A percentile compares a stretch with the other conserved stretches of the same genome.
These are phyloP conservation scores for Metschnikowia chrysomelidarum DNA, from an alignment of 805 yeast genomes.

Conservation along the genomic window DNA sequence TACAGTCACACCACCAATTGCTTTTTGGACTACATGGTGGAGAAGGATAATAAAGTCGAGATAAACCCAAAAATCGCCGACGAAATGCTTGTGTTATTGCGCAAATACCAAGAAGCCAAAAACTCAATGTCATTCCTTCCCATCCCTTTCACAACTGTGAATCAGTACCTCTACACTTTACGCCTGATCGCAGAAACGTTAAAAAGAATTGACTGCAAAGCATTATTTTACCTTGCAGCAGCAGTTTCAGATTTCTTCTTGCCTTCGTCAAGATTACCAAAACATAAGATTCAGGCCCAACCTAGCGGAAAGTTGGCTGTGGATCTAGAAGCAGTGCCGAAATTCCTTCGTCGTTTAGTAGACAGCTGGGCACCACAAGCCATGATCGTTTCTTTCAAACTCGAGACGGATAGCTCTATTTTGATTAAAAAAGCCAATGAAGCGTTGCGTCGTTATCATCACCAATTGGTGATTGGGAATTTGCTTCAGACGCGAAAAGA, in stretches of 20 bases:
- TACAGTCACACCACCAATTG: conserved; percentile 82
- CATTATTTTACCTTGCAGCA: conserved; percentile 88
- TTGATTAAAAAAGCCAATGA: conserved; percentile 71
- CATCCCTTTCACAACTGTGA: conserved; percentile 91
- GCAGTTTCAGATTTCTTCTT: conserved; percentile 97
- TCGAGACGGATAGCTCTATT: conserved; percentile 79
- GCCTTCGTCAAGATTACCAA: conserved; percentile 81
- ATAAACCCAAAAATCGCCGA: conserved; percentile 59
- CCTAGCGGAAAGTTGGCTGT: conserved; percentile 76
- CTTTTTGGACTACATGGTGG: conserved; percentile 79
- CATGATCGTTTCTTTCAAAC: conserved; percentile 89
- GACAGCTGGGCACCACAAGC: conserved; percentile 95
- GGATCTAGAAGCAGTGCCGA: conserved; percentile 93
- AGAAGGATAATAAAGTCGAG: conserved; percentile 52
- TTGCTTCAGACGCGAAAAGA: conserved; percentile 81
- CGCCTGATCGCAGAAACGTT: conserved; percentile 61
- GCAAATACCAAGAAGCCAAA: conserved; percentile 54
- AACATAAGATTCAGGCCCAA: conserved; percentile 91
- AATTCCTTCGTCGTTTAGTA: conserved; percentile 81
- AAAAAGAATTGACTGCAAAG: conserved; percentile 51
- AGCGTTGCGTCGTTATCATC: conserved; percentile 83
- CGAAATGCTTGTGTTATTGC: conserved; percentile 57
- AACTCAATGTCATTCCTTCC: conserved; percentile 53
- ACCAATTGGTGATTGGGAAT: conserved; percentile 94
- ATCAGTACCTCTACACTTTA: conserved; percentile 86